Percentiles rank a stretch among this genome's conserved stretches.
These are phyloP conservation scores for Delonix regia DNA, from an alignment of 306 rosid species.

Conservation along the genomic window DNA sequence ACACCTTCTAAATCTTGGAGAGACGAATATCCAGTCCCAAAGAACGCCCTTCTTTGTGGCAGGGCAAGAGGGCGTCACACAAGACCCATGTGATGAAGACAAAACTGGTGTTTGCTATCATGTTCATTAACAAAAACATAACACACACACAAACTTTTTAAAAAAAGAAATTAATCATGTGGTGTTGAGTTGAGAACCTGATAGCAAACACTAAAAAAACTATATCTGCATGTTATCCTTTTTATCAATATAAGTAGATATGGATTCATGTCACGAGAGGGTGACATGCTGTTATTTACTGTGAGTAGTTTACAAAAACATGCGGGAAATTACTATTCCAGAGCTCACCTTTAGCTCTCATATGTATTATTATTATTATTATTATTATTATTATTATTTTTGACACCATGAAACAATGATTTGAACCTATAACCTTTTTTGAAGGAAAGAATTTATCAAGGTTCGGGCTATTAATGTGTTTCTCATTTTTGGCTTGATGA, in stretches of 20 bases:
- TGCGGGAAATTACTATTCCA: constrained; percentile 22
- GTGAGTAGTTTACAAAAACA: background rate
- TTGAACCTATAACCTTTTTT: too few species aligned
- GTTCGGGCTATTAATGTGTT: too few species aligned
- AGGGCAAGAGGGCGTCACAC: constrained; percentile 80
- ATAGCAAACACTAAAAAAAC: background rate
- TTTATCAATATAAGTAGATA: background rate
- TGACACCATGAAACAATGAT: too few species aligned
- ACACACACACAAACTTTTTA: too few species aligned
- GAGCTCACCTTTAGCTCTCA: constrained; percentile 56
- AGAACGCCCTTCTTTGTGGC: constrained; percentile 87
- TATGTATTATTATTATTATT: too few species aligned
- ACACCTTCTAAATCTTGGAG: constrained; percentile 71
- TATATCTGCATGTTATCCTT: background rate
- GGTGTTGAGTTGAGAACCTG: background rate
- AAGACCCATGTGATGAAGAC: constrained; percentile 49
- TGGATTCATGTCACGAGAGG: constrained; percentile 61
- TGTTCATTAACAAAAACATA: too few species aligned
- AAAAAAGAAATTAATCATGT: too few species aligned
- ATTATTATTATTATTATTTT: too few species aligned
- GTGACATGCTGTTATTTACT: constrained; percentile 45
- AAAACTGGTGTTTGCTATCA: too few species aligned
- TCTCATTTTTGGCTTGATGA: too few species aligned
- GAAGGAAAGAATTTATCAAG: too few species aligned
- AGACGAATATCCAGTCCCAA: constrained; percentile 83